phyloP scores from a whole-genome alignment of 148 eudicot genomes.

The Cornus florida region DNA sequence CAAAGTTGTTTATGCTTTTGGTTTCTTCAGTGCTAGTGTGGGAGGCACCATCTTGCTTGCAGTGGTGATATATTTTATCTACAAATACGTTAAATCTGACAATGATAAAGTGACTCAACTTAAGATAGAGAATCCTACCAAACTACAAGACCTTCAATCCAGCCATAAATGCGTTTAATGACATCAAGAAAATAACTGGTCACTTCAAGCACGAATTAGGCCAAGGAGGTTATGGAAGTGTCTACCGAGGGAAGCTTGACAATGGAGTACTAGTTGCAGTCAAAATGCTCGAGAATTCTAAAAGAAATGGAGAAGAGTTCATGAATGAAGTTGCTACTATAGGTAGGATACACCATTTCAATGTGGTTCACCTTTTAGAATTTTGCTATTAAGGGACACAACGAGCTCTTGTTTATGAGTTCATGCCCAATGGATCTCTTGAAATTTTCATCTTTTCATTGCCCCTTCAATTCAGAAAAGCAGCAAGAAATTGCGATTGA shows the following conservation, averaged over 20 bases:
- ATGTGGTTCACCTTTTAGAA: not conserved
- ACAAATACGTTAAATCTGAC: not conserved
- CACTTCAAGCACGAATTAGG: not conserved
- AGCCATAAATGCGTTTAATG: not conserved
- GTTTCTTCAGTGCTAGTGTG: not conserved
- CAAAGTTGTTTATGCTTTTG: not conserved
- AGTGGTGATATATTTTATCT: not conserved
- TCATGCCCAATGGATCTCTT: slow-evolving; percentile 1
- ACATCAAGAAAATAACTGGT: too few species aligned
- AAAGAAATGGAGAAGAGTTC: not conserved
- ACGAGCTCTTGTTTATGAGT: not conserved
- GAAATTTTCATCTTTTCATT: not conserved
- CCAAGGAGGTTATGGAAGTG: not conserved
- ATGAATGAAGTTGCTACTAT: not conserved
- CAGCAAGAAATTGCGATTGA: not conserved
- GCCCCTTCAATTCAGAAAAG: not conserved
- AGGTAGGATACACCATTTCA: not conserved
- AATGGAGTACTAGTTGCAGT: not conserved
- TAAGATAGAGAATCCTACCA: not conserved
- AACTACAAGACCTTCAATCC: not conserved
- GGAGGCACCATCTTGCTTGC: not conserved
- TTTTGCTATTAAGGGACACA: not conserved
- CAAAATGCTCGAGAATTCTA: not conserved
- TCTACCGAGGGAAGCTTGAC: not conserved
- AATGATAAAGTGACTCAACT: not conserved